A percentile compares a stretch with the other conserved stretches of the same genome.
Conservation (phyloP, 2,329 filamentous ascomycete genomes). For the Sphaerostilbella broomeana region DNA sequence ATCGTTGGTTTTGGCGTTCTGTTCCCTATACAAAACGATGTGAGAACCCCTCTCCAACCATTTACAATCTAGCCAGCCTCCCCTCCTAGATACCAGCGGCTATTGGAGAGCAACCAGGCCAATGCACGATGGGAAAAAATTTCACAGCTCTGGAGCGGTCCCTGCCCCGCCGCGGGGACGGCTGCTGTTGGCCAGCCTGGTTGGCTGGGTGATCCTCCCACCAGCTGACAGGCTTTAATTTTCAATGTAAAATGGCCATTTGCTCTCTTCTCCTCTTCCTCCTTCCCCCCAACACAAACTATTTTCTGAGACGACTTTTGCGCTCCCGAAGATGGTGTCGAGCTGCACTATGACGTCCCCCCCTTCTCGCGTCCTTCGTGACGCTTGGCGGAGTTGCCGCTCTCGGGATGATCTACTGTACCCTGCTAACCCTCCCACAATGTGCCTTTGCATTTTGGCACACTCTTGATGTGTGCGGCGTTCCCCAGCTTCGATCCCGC, state of each 20-base stretch:
- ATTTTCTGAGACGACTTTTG: background rate
- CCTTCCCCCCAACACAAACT: constrained; percentile 1
- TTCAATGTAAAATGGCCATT: constrained; percentile 9
- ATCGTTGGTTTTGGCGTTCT: too few species aligned
- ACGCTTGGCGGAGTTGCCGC: constrained; percentile 1
- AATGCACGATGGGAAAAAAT: background rate
- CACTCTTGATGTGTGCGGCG: too few species aligned
- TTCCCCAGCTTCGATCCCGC: too few species aligned
- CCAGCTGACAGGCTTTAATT: constrained; percentile 9
- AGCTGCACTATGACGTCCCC: constrained; percentile 1
- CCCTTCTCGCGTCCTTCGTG: background rate
- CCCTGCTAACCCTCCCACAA: constrained; percentile 12
- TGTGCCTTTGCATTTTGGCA: too few species aligned
- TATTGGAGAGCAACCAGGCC: background rate
- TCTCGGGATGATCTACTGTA: constrained; percentile 1
- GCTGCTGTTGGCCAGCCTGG: background rate
- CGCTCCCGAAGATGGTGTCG: background rate
- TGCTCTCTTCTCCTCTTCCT: constrained; percentile 6
- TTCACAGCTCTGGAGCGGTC: too few species aligned
- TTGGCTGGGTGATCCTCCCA: constrained; percentile 2
- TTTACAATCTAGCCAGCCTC: too few species aligned
- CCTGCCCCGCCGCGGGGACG: too few species aligned
- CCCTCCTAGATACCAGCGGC: too few species aligned
- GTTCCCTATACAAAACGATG: too few species aligned
- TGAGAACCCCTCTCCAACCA: too few species aligned